Evolutionary conservation across 345 rosid species (phyloP).

Genomic region (Dovyalis caffra): DNA sequence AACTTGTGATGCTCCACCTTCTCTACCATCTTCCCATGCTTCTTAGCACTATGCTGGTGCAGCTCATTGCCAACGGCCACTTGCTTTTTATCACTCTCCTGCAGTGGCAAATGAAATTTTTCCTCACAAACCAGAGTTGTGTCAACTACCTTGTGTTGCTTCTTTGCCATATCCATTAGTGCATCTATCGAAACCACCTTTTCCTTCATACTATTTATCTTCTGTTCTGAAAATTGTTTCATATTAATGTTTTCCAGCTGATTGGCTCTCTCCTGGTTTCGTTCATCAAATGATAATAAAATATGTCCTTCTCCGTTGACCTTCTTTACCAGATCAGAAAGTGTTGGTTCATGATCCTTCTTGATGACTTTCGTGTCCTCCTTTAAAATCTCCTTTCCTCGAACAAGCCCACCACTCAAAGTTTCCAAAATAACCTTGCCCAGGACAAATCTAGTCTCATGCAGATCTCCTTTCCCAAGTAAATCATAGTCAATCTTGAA

Average conservation of each 20-base stretch:
- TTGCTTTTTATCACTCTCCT: slow-evolving; percentile 12
- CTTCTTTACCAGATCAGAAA: slow-evolving; percentile 18
- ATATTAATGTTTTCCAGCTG: slow-evolving; percentile 16
- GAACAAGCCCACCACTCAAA: slow-evolving; percentile 39
- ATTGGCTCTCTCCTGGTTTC: slow-evolving; percentile 22
- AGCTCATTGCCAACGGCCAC: slow-evolving; percentile 16
- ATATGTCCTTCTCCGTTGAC: no score
- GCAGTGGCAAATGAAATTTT: neutral
- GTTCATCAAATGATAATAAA: slow-evolving; percentile 11
- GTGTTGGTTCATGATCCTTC: slow-evolving; percentile 10
- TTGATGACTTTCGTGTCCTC: slow-evolving; percentile 14
- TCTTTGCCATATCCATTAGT: neutral
- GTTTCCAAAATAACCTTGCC: slow-evolving; percentile 79
- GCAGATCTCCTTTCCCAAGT: slow-evolving; percentile 57
- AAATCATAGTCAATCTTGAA: slow-evolving; percentile 40
- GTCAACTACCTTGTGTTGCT: neutral
- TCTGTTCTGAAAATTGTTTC: slow-evolving; percentile 6
- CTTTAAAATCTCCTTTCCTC: slow-evolving; percentile 13
- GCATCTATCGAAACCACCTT: neutral
- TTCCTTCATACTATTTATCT: neutral
- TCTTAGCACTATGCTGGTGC: slow-evolving; percentile 13
- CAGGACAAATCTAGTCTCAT: slow-evolving; percentile 63
- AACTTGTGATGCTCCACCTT: slow-evolving; percentile 4
- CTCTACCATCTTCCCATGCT: slow-evolving; percentile 16
- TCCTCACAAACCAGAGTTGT: neutral